Percentiles rank a stretch among this genome's conserved stretches.
These are phyloP conservation scores for Botrytis byssoidea DNA, from an alignment of 2,329 filamentous ascomycete genomes.

Conservation along the genomic window DNA sequence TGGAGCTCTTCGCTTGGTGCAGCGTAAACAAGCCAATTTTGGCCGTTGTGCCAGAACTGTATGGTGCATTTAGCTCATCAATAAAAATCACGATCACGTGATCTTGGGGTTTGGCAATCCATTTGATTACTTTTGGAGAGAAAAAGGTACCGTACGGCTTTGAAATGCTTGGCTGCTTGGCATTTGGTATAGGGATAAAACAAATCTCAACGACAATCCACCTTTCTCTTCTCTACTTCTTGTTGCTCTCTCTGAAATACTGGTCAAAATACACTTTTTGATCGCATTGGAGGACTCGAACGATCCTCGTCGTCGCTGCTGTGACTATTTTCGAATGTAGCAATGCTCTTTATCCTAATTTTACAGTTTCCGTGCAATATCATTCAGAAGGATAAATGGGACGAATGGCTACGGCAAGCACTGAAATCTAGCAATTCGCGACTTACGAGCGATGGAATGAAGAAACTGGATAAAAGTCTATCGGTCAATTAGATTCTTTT, in stretches of 20 bases:
- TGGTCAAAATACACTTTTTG: neutral
- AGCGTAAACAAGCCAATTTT: neutral
- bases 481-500: neutral
- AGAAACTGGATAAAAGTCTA: too few relatives aligned
- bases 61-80: neutral
- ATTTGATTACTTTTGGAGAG: too few relatives aligned
- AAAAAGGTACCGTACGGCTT: too few relatives aligned
- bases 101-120: neutral
- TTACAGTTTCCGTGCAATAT: too few relatives aligned
- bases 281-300: neutral
- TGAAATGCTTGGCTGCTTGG: conserved; percentile 8
- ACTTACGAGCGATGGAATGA: neutral
- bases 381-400: too few relatives aligned
- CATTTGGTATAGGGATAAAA: neutral
- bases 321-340: neutral
- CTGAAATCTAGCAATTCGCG: neutral
- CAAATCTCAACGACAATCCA: neutral
- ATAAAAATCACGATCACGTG: neutral
- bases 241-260: neutral
- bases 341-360: neutral
- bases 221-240: neutral
- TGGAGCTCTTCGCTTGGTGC: conserved; percentile 9
- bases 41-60: neutral
- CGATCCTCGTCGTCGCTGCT: neutral
- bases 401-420: neutral